These are phyloP conservation scores for Catenaria anguillulae DNA, from an alignment of 371 early-diverging fungal species.

Conservation along the genomic window DNA sequence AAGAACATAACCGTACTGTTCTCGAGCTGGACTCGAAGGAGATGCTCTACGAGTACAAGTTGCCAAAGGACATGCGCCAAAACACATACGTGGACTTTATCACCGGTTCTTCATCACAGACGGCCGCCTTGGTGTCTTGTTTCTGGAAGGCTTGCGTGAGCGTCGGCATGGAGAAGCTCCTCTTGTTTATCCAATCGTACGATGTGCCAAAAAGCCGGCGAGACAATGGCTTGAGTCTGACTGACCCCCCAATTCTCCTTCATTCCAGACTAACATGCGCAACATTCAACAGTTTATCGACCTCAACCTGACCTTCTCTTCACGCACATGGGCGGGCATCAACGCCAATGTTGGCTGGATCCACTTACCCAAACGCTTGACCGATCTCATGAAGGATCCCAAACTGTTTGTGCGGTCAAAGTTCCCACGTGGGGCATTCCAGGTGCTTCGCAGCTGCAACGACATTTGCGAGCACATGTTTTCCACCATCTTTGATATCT, in stretches of 20 bases:
- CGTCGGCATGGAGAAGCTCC: not conserved
- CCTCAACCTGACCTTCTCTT: not conserved
- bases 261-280: not conserved
- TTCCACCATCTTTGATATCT: not conserved
- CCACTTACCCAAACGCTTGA: not conserved
- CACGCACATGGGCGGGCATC: not conserved
- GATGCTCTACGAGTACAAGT: not conserved
- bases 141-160: not conserved
- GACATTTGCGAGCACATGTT: not conserved
- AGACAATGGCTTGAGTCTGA: not conserved
- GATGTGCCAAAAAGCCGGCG: not conserved
- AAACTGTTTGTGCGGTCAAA: not conserved
- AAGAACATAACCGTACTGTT: not conserved
- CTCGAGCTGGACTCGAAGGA: not conserved
- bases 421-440: not conserved
- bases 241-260: not conserved
- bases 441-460: not conserved
- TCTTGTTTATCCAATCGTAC: not conserved
- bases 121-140: not conserved
- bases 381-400: not conserved
- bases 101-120: constrained; percentile 1
- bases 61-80: not conserved
- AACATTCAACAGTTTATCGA: not conserved
- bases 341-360: not conserved
- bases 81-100: not conserved